These are phyloP conservation scores for Ruellia speciosa DNA, from an alignment of 305 asterid genomes.

Conservation along the genomic window DNA sequence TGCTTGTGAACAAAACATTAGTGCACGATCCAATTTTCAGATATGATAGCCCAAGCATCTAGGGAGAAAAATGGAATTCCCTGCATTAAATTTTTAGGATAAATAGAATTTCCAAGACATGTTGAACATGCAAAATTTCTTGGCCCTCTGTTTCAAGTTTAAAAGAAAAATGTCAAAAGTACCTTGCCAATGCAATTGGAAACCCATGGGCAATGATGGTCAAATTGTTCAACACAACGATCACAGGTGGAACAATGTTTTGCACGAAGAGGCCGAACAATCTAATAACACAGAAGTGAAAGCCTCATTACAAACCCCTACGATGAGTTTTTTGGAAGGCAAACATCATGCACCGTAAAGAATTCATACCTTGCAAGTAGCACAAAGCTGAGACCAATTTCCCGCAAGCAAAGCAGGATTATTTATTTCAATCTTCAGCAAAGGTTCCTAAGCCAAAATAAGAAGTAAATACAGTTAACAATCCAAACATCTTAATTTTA, in stretches of 20 bases:
- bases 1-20: constrained; percentile 1
- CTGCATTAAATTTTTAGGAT: not conserved
- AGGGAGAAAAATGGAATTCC: not conserved
- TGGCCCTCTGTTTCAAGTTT: not conserved
- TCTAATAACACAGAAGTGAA: constrained; percentile 41
- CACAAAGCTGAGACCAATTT: constrained; percentile 95
- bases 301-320: constrained; percentile 16
- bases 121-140: not conserved
- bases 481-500: not conserved
- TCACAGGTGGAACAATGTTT: constrained; percentile 97
- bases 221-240: constrained; percentile 98
- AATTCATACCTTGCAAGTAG: constrained; percentile 85
- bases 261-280: constrained; percentile 97
- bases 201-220: constrained; percentile 99
- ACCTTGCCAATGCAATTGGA: constrained; percentile 99
- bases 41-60: too few relatives aligned
- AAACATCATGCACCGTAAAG: constrained; percentile 13
- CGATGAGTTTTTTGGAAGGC: not conserved
- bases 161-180: constrained; percentile 11
- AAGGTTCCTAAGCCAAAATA: constrained; percentile 59
- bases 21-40: not conserved
- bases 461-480: not conserved
- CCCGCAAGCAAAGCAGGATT: constrained; percentile 90
- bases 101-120: constrained; percentile 4
- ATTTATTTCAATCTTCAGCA: constrained; percentile 67